Conservation (phyloP, 2,329 filamentous ascomycete genomes). For the Dothistroma septosporum region DNA sequence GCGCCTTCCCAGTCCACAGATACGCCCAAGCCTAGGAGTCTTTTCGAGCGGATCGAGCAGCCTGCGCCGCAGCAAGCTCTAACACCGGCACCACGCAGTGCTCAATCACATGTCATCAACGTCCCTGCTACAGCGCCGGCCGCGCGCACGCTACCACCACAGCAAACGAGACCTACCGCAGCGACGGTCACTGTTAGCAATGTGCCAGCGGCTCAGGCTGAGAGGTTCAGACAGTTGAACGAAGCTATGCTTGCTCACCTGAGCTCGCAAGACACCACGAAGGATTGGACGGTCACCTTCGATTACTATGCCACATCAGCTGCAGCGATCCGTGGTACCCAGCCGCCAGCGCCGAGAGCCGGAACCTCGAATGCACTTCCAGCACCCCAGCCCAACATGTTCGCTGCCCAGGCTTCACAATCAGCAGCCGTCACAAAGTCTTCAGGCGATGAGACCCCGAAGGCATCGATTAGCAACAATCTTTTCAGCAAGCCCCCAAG, state of each 20-base stretch:
- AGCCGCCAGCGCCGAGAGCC: background rate
- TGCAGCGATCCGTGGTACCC: slow-evolving; percentile 22
- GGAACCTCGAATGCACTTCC: background rate
- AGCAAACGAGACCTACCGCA: background rate
- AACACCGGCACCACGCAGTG: slow-evolving; percentile 11
- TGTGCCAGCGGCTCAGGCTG: slow-evolving; percentile 7
- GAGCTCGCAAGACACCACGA: slow-evolving; percentile 20
- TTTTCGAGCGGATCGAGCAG: background rate
- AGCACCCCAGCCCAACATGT: background rate
- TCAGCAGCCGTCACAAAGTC: slow-evolving; percentile 1
- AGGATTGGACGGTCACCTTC: slow-evolving; percentile 29
- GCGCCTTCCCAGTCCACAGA: slow-evolving; percentile 1
- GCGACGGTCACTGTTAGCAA: background rate
- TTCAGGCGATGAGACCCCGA: slow-evolving; percentile 18
- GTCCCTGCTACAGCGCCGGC: slow-evolving; percentile 18
- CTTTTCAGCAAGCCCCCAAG: slow-evolving; percentile 23
- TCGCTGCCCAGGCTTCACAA: background rate
- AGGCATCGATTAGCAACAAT: slow-evolving; percentile 12
- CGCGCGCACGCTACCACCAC: slow-evolving; percentile 7
- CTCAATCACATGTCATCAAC: slow-evolving; percentile 9
- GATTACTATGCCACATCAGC: slow-evolving; percentile 27
- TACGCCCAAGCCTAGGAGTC: background rate
- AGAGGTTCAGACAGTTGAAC: slow-evolving; percentile 27
- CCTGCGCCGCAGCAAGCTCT: slow-evolving; percentile 4
- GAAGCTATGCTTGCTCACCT: slow-evolving; percentile 28